These are phyloP conservation scores for Chaetoceros tenuissimus DNA, from an alignment of 108 stramenopile species.

Conservation along the genomic window DNA sequence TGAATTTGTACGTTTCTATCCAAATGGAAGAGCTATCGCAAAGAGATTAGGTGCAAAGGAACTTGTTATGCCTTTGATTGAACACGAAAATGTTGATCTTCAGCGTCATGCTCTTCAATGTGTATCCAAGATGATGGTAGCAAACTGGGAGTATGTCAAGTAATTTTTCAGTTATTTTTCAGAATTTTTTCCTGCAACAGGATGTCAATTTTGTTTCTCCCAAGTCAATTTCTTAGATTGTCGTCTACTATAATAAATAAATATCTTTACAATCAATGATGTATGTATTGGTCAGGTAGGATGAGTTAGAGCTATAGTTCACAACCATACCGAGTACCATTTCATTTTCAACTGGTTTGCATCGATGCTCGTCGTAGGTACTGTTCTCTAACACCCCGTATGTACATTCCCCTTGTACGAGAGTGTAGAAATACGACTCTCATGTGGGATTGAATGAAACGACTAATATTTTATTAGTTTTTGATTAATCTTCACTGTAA, in stretches of 20 bases:
- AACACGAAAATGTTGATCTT: slow-evolving; percentile 72
- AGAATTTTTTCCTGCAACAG: not conserved
- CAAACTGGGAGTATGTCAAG: slow-evolving; percentile 53
- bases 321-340: too few relatives aligned
- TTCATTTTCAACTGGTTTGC: too few relatives aligned
- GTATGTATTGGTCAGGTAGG: not conserved
- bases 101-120: slow-evolving; percentile 85
- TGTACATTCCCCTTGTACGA: too few relatives aligned
- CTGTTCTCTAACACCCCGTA: too few relatives aligned
- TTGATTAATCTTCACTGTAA: too few relatives aligned
- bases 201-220: not conserved
- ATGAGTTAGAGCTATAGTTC: not conserved
- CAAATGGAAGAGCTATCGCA: slow-evolving; percentile 76
- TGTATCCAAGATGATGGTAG: slow-evolving; percentile 88
- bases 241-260: not conserved
- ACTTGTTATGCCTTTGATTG: slow-evolving; percentile 74
- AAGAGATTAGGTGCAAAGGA: slow-evolving; percentile 80
- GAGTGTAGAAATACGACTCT: too few relatives aligned
- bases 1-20: slow-evolving; percentile 89
- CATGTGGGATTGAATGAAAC: too few relatives aligned
- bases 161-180: not conserved
- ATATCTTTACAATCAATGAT: not conserved
- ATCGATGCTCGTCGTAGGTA: too few relatives aligned
- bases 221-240: not conserved
- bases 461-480: too few relatives aligned